Conservation (phyloP, 805 yeast species). For the Kluyveromyces dobzhanskii region DNA sequence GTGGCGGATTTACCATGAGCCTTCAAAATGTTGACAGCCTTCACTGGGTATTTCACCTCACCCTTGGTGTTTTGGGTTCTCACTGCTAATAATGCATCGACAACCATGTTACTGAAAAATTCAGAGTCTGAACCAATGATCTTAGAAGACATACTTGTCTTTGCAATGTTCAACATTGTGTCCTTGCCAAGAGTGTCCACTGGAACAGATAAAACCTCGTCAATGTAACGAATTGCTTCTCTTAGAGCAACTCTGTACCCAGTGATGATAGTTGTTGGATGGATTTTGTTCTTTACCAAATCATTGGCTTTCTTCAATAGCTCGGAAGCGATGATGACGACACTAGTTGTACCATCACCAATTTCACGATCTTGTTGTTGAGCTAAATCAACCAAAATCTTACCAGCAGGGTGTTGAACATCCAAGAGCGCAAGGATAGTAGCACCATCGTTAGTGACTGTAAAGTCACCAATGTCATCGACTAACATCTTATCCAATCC, state of each 20-base stretch:
- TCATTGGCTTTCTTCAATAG: constrained; percentile 88
- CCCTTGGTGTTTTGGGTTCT: constrained; percentile 84
- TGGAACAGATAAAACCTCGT: constrained; percentile 72
- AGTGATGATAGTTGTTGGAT: constrained; percentile 95
- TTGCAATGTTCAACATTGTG: constrained; percentile 82
- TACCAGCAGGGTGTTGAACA: constrained; percentile 98
- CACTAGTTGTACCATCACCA: constrained; percentile 97
- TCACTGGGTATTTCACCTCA: constrained; percentile 87
- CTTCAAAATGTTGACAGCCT: constrained; percentile 91
- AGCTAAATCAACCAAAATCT: constrained; percentile 91
- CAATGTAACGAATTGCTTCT: constrained; percentile 82
- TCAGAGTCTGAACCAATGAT: constrained; percentile 91
- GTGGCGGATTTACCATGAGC: constrained; percentile 92
- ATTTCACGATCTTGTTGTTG: constrained; percentile 99
- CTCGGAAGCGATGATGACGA: constrained; percentile 92
- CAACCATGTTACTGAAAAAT: constrained; percentile 83
- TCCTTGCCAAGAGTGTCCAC: constrained; percentile 78
- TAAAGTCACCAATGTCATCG: constrained; percentile 98
- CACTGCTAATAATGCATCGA: constrained; percentile 91
- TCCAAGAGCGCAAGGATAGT: constrained; percentile 84
- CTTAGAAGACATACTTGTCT: constrained; percentile 94
- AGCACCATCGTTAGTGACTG: constrained; percentile 98
- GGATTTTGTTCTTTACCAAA: constrained; percentile 84
- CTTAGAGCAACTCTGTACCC: constrained; percentile 91
- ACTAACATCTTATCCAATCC: constrained; percentile 98